Conservation (phyloP, 345 rosid species). For the Aquilaria malaccensis region DNA sequence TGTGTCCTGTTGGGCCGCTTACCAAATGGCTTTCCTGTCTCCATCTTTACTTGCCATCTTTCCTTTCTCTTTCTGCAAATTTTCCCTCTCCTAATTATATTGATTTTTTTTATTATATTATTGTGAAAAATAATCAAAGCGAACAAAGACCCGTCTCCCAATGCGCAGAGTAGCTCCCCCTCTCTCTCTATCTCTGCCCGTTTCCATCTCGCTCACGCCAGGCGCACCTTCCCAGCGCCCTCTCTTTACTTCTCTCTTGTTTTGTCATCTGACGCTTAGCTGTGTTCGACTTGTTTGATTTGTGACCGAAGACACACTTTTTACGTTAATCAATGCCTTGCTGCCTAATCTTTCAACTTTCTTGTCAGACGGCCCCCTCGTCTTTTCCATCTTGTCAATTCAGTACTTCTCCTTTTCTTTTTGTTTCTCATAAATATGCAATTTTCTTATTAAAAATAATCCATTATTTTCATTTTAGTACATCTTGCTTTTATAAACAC, state of each 20-base stretch:
- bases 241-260: not conserved
- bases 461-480: no score
- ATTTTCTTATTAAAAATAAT: no score
- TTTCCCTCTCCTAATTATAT: not conserved
- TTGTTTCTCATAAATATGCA: no score
- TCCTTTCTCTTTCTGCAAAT: not conserved
- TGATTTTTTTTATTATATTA: not conserved
- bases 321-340: no score
- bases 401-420: no score
- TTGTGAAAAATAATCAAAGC: not conserved
- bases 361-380: no score
- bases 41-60: not conserved
- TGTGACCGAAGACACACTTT: not conserved
- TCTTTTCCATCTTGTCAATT: no score
- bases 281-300: no score
- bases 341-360: no score
- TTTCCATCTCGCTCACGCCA: conserved; percentile 39
- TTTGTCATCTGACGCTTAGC: not conserved
- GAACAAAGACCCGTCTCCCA: conserved; percentile 18
- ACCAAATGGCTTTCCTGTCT: conserved; percentile 17
- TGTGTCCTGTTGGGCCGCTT: conserved; percentile 24
- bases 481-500: no score
- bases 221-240: conserved; percentile 16
- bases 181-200: not conserved
- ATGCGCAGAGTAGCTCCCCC: conserved; percentile 24